phyloP scores from a whole-genome alignment of 73 alveolate species.

The Durusdinium trenchii region DNA sequence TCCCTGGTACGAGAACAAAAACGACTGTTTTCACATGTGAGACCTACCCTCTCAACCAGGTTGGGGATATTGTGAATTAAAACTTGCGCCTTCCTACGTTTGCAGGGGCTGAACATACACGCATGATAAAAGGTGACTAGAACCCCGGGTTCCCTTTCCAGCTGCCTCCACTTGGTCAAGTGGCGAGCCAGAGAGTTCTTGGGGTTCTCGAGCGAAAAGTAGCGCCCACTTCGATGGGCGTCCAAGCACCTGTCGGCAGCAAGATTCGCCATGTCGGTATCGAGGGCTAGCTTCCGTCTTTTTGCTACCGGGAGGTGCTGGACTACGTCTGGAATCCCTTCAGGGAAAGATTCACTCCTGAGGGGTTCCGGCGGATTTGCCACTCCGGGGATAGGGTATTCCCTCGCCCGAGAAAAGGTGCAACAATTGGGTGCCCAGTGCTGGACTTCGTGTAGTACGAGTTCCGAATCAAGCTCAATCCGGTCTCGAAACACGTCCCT shows the following conservation, averaged over 20 bases:
- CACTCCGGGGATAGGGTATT: not conserved
- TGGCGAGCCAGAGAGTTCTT: not conserved
- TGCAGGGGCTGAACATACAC: no score
- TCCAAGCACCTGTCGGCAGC: not conserved
- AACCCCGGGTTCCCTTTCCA: no score
- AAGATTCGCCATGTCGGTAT: not conserved
- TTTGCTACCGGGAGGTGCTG: not conserved
- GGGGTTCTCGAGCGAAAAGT: not conserved
- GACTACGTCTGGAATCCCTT: not conserved
- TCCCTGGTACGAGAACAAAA: no score
- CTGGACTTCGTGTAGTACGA: not conserved
- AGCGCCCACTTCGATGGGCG: not conserved
- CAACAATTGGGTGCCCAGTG: not conserved
- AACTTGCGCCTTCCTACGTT: no score
- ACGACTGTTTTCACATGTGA: no score
- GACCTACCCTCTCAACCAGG: no score
- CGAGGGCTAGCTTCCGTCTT: not conserved
- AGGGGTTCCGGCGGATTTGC: not conserved
- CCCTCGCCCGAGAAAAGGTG: not conserved
- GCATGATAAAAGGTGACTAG: no score
- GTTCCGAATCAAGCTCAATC: not conserved
- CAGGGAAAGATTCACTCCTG: not conserved
- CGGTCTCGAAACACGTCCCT: not conserved
- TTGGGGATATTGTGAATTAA: no score
- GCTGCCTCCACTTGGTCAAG: not conserved